Conservation (phyloP, 2,329 filamentous ascomycete genomes). For the Xylariales sp. region DNA sequence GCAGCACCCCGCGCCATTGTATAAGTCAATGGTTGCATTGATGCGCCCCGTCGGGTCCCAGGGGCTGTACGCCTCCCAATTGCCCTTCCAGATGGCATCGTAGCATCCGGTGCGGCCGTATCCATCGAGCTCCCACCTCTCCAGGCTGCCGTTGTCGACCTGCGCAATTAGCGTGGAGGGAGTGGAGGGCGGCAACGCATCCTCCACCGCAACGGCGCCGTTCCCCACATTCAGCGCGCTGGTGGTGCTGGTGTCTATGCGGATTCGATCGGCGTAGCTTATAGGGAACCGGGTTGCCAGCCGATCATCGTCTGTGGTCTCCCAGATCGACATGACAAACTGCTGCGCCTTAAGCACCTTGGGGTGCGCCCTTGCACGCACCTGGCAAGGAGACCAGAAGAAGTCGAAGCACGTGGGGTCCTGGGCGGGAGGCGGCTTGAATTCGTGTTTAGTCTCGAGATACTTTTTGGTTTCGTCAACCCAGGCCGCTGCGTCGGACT, state of each 20-base stretch:
- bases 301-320: slow-evolving; percentile 47
- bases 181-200: slow-evolving; percentile 23
- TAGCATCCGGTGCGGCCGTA: slow-evolving; percentile 58
- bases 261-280: slow-evolving; percentile 64
- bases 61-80: slow-evolving; percentile 52
- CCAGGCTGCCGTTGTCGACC: slow-evolving; percentile 66
- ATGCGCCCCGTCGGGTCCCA: slow-evolving; percentile 51
- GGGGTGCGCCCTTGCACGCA: slow-evolving; percentile 62
- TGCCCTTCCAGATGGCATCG: slow-evolving; percentile 46
- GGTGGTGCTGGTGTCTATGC: slow-evolving; percentile 54
- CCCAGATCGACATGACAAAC: slow-evolving; percentile 66
- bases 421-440: slow-evolving; percentile 52
- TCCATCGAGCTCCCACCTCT: slow-evolving; percentile 67
- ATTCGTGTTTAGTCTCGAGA: slow-evolving; percentile 42
- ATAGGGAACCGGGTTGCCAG: slow-evolving; percentile 59
- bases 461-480: slow-evolving; percentile 59
- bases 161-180: slow-evolving; percentile 57
- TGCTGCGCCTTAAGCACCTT: slow-evolving; percentile 59
- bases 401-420: slow-evolving; percentile 69
- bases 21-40: slow-evolving; percentile 49
- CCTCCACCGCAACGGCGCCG: slow-evolving; percentile 18
- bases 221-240: slow-evolving; percentile 25
- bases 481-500: slow-evolving; percentile 49
- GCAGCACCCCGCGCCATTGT: slow-evolving; percentile 54
- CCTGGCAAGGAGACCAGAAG: slow-evolving; percentile 69